Evolutionary conservation across 1,139 yeast genomes (phyloP).

Genomic region (Hansenula lynferdii): DNA sequence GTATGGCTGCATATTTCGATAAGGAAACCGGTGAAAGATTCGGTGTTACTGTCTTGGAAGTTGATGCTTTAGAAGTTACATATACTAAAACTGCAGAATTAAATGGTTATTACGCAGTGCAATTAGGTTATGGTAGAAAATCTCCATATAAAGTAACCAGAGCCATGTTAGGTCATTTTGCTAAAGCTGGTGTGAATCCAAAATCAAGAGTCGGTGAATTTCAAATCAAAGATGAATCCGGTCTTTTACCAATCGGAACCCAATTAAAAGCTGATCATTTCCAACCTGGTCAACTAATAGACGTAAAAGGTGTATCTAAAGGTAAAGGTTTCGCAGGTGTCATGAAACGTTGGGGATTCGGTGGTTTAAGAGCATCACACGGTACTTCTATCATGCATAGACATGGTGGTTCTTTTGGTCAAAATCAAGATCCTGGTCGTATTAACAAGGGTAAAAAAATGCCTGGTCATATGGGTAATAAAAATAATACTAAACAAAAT

Average conservation of each 20-base stretch:
- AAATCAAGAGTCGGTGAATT: slow-evolving; percentile 74
- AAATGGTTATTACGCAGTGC: slow-evolving; percentile 82
- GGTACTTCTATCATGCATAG: slow-evolving; percentile 95
- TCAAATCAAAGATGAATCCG: slow-evolving; percentile 61
- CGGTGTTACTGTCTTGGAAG: slow-evolving; percentile 83
- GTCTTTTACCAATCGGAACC: slow-evolving; percentile 74
- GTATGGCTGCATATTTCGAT: slow-evolving; percentile 84
- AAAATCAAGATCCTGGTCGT: slow-evolving; percentile 93
- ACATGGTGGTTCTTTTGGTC: slow-evolving; percentile 97
- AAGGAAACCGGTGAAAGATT: slow-evolving; percentile 59
- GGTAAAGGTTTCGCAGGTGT: slow-evolving; percentile 99
- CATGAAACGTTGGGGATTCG: slow-evolving; percentile 93
- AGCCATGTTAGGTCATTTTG: slow-evolving; percentile 71
- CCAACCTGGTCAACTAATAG: slow-evolving; percentile 78
- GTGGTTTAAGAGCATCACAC: slow-evolving; percentile 88
- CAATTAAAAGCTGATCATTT: slow-evolving; percentile 81
- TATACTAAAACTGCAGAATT: slow-evolving; percentile 60
- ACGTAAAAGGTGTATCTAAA: slow-evolving; percentile 70
- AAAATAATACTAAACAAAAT: slow-evolving; percentile 70
- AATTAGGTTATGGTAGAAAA: slow-evolving; percentile 80
- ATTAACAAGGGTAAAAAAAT: slow-evolving; percentile 94
- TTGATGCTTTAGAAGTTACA: slow-evolving; percentile 84
- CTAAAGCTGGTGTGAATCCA: slow-evolving; percentile 80
- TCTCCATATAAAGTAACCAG: slow-evolving; percentile 57
- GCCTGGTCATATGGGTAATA: slow-evolving; percentile 97